Base-by-base conservation (phyloP, 257 asterid genomes). In the Osmanthus fragrans region DNA sequence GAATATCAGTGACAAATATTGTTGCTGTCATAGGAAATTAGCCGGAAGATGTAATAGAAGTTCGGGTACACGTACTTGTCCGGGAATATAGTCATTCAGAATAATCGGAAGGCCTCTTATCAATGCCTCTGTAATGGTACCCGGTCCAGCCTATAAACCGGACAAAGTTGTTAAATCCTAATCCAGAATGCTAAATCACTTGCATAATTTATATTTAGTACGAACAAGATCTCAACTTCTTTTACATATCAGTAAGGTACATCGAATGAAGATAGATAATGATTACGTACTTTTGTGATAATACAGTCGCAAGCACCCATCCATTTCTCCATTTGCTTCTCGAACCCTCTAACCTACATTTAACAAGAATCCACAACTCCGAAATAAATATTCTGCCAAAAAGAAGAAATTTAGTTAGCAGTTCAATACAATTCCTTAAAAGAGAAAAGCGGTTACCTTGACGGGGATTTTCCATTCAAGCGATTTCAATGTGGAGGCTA, bases 261-360 rank as follows among this genome's bases (percentile, higher is more conserved):
- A 9, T 27, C 4, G 19, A 64, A 23, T 27, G 45, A 8, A 71
- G 13, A 54, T 67, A 40, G 3, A 23, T 13, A 33, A 27, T 8
- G 40, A 15, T 66, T 39, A 12, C 85, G n/a, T 85, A 94, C 98
- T 88, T 94, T 94, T 39, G 99, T 92, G 37, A 93, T 91, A 56
- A 92, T 90, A 87, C 98, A 92, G 82, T 94, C 97, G 75, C 97
- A 91, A 84, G 97, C 94, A 27, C 92, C 98, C 99, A 95, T 95
- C 96, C 96, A 95, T 84, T 93, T 95, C 72, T 87, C 93, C 99
- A 95, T 95, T 76, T 91, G 98, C 83, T 86, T 92, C 90, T 93
- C 96, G 58, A 95, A 95, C 76, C 99, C 98, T 84, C 87, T 87
- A 77, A 95, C 75, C 99, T 95, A 73, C 82, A 79, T 64, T 47